These are phyloP conservation scores for Malassezia pachydermatis DNA, from an alignment of 1,284 basidiomycete genomes.

Conservation along the genomic window DNA sequence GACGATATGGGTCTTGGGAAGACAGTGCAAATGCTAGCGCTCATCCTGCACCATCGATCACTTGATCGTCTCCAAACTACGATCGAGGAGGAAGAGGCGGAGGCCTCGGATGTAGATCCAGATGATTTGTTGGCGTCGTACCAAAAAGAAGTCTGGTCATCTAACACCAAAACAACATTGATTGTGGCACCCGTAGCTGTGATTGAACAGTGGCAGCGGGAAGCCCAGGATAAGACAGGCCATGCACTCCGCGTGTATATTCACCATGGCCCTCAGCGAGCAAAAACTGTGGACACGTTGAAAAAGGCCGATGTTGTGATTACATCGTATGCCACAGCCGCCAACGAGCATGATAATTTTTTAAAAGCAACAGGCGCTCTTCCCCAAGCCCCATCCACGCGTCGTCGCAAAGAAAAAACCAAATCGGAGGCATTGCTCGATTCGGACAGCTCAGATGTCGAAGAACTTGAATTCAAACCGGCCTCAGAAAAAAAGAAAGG, in stretches of 20 bases:
- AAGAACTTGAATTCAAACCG: not conserved
- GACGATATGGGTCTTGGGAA: slow-evolving; percentile 62
- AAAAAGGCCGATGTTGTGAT: slow-evolving; percentile 33
- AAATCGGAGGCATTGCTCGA: not conserved
- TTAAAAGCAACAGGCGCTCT: slow-evolving; percentile 3
- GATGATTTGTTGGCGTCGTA: slow-evolving; percentile 3
- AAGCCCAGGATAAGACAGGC: slow-evolving; percentile 66
- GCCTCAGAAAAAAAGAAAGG: slow-evolving; percentile 39
- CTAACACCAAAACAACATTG: slow-evolving; percentile 24
- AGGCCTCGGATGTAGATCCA: not conserved
- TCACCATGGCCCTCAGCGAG: slow-evolving; percentile 35
- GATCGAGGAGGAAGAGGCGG: not conserved
- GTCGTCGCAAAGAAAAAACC: not conserved
- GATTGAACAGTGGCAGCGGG: slow-evolving; percentile 80
- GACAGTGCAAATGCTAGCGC: slow-evolving; percentile 77
- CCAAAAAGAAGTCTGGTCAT: slow-evolving; percentile 7
- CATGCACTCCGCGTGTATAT: slow-evolving; percentile 32
- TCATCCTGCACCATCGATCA: slow-evolving; percentile 56
- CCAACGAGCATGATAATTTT: slow-evolving; percentile 28
- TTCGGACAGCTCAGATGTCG: not conserved
- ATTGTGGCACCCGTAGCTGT: slow-evolving; percentile 55
- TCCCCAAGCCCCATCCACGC: not conserved
- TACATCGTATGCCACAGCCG: slow-evolving; percentile 39
- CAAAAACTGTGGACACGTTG: slow-evolving; percentile 18
- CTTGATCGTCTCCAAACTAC: not conserved